Conservation (phyloP, 192 early-diverging fungal genomes). For the Glomus cerebriforme region DNA sequence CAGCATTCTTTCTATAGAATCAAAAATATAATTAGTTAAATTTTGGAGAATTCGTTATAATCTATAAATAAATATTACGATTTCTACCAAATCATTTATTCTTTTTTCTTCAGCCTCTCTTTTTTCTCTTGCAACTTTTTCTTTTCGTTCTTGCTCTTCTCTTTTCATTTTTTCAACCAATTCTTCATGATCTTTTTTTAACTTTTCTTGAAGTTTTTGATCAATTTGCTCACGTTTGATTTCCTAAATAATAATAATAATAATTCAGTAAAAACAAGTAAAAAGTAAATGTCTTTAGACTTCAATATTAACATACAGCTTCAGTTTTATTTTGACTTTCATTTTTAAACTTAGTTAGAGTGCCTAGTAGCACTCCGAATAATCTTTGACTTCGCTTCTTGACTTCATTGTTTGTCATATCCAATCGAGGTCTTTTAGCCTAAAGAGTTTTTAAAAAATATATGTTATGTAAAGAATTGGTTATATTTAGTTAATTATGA, state of each 20-base stretch:
- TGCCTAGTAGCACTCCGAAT: constrained; percentile 56
- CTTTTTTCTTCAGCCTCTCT: constrained; percentile 26
- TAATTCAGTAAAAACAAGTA: neutral
- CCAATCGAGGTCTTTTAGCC: constrained; percentile 45
- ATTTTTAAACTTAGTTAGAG: constrained; percentile 57
- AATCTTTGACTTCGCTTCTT: constrained; percentile 47
- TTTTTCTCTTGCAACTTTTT: constrained; percentile 26
- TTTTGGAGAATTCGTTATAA: neutral
- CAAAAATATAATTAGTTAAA: neutral
- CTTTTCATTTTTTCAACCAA: constrained; percentile 38
- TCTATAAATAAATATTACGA: neutral
- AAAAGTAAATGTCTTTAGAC: neutral
- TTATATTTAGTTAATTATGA: neutral
- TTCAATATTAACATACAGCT: constrained; percentile 39
- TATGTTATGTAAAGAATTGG: neutral
- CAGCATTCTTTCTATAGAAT: constrained; percentile 21
- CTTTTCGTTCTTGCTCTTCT: constrained; percentile 44
- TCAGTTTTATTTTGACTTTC: constrained; percentile 47
- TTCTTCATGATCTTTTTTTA: constrained; percentile 49
- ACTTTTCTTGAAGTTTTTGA: constrained; percentile 44
- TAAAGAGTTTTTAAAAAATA: neutral
- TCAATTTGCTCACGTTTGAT: constrained; percentile 49
- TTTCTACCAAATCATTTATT: constrained; percentile 15
- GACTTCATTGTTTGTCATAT: constrained; percentile 35
- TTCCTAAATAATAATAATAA: constrained; percentile 34